Evolutionary conservation across 148 eudicot species (phyloP).

Genomic region (Camellia japonica): DNA sequence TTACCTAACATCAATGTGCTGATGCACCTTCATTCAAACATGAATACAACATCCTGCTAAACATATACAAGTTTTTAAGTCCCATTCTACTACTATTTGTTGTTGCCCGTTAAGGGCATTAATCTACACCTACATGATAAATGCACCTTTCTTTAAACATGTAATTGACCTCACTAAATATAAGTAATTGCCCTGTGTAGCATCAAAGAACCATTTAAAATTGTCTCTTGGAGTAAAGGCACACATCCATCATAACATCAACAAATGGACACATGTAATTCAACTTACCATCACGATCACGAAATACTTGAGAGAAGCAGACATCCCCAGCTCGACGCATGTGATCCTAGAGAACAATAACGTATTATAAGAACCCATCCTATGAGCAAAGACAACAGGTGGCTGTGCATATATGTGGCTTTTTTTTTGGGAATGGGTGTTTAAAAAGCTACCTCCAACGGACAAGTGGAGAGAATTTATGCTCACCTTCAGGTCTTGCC

Average conservation of each 20-base stretch:
- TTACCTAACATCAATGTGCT: neutral
- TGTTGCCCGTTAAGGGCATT: neutral
- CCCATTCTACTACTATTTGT: neutral
- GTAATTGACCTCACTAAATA: neutral
- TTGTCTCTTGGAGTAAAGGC: no score
- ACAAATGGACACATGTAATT: neutral
- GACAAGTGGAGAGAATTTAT: neutral
- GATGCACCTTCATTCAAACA: neutral
- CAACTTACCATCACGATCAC: conserved; percentile 72
- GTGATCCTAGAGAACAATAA: conserved; percentile 58
- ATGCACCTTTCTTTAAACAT: neutral
- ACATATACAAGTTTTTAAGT: neutral
- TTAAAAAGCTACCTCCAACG: neutral
- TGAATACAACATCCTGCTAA: neutral
- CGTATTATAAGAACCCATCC: neutral
- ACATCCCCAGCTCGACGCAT: conserved; percentile 97
- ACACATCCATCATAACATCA: neutral
- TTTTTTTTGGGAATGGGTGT: neutral
- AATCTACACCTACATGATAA: neutral
- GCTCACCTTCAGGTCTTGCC: conserved; percentile 97
- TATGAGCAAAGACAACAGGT: neutral
- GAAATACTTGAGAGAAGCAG: conserved; percentile 82
- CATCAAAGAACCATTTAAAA: neutral
- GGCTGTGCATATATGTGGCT: neutral
- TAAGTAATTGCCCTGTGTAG: neutral